A percentile compares a stretch with the other conserved stretches of the same genome.
Conservation (phyloP, 805 yeast species). For the Ogataea degrootiae region DNA sequence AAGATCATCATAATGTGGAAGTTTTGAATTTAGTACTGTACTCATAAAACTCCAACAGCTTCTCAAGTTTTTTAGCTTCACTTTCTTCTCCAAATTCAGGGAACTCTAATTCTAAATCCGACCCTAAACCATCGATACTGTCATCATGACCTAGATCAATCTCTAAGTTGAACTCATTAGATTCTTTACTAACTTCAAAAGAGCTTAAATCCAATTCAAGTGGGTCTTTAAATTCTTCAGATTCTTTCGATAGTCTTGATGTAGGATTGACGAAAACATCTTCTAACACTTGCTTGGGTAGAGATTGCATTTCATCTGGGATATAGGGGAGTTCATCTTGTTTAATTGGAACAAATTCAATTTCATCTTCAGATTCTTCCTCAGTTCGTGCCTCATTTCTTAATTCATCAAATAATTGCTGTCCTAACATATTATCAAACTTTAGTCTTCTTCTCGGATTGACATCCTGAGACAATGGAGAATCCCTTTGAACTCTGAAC, state of each 20-base stretch:
- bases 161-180: not conserved
- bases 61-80: constrained; percentile 16
- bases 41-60: constrained; percentile 19
- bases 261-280: constrained; percentile 19
- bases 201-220: constrained; percentile 19
- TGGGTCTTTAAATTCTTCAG: constrained; percentile 19
- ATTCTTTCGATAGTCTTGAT: constrained; percentile 1
- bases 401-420: constrained; percentile 5
- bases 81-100: constrained; percentile 20
- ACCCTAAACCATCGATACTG: constrained; percentile 1
- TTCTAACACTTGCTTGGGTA: constrained; percentile 27
- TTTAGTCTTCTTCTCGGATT: constrained; percentile 17
- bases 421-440: constrained; percentile 1
- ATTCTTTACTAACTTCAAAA: constrained; percentile 4
- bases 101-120: constrained; percentile 22
- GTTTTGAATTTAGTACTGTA: constrained; percentile 18
- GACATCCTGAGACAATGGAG: constrained; percentile 15
- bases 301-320: constrained; percentile 42
- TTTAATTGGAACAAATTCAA: constrained; percentile 44
- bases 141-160: constrained; percentile 5
- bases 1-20: constrained; percentile 11
- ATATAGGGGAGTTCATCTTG: constrained; percentile 36
- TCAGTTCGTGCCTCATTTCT: constrained; percentile 4
- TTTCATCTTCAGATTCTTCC: constrained; percentile 28
- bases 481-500: constrained; percentile 30